Evolutionary conservation across 2,329 filamentous ascomycete genomes (phyloP), one percentile per base, ranked within the genome.

Genomic region (Sclerotinia glacialis): DNA sequence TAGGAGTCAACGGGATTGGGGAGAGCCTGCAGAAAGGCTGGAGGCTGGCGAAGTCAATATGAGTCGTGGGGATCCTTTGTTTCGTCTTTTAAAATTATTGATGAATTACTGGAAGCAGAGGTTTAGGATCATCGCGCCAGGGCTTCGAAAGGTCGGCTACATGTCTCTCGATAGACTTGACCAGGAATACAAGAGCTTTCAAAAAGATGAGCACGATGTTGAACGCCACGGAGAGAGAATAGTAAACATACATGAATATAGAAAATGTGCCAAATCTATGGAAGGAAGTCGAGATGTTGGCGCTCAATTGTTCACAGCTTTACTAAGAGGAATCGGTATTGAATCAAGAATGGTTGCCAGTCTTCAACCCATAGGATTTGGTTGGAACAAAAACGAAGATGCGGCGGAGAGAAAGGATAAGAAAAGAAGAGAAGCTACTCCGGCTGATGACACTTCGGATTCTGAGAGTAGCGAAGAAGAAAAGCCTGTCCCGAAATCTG

Each of bases 111-210:
- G 95, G 95, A 93, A 89, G 76, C 90, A 93, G 73, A 84, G 88
- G 44, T 99, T 96, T 77, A 85, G 82, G 1, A 83, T 95, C 53
- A 92, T 87, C 0, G 85, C 89, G 0, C 92, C 93, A 0, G 92
- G 91, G 0, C 75, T 98, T 28, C 85, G 93, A n/a, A 99, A 98
- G 79, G 84, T 86, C 75, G 95, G 95, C 0, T 98, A 98, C 76
- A 90, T 94, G 80, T 83, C 90, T 0, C 83, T 92, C n/a, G 83
- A 89, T 72, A 83, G 86, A 31, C 79, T 97, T 2, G 89, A 92
- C 71, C 85, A 88, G n/a, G 82, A 95, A 68, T 86, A 89, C 8
- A 87, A 89, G 42, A 88, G 86, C 0, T 92, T 89, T 76, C 83
- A 85, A 42, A 83, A 87, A 16, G 84, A 89, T 59, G 80, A 82